Evolutionary conservation across 441 rosid species (phyloP).

Genomic region (Manihot esculenta): DNA sequence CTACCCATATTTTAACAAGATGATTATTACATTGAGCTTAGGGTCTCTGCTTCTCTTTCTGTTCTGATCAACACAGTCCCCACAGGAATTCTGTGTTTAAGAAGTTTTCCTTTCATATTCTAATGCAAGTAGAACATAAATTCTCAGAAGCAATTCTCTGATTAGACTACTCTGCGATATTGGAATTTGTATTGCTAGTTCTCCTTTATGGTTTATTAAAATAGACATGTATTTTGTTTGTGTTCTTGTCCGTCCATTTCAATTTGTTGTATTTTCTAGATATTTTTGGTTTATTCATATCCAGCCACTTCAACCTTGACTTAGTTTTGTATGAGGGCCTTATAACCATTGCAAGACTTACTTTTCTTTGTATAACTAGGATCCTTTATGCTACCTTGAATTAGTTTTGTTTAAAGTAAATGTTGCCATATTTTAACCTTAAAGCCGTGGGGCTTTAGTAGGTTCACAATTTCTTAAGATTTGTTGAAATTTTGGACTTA

Average conservation of each 20-base stretch:
- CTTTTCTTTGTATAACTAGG: not conserved
- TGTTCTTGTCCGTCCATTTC: no score
- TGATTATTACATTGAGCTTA: not conserved
- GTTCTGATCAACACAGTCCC: not conserved
- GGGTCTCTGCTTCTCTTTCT: not conserved
- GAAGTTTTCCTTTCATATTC: not conserved
- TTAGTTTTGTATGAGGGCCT: not conserved
- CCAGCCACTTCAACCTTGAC: not conserved
- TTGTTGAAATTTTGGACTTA: not conserved
- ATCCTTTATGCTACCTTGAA: not conserved
- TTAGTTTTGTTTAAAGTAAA: not conserved
- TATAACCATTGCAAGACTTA: not conserved
- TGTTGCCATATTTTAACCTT: not conserved
- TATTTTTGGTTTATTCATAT: not conserved
- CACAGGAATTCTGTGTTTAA: not conserved
- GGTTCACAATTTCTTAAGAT: conserved; percentile 1
- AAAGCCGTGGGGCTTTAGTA: not conserved
- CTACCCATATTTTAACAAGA: not conserved
- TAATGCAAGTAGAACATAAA: not conserved
- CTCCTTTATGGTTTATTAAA: not conserved
- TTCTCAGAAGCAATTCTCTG: not conserved
- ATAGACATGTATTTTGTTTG: not conserved
- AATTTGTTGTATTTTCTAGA: no score
- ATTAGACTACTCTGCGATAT: not conserved
- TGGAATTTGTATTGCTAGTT: not conserved